Base-by-base conservation (phyloP, 129 eudicot genomes). In the Pulicaria dysenterica region DNA sequence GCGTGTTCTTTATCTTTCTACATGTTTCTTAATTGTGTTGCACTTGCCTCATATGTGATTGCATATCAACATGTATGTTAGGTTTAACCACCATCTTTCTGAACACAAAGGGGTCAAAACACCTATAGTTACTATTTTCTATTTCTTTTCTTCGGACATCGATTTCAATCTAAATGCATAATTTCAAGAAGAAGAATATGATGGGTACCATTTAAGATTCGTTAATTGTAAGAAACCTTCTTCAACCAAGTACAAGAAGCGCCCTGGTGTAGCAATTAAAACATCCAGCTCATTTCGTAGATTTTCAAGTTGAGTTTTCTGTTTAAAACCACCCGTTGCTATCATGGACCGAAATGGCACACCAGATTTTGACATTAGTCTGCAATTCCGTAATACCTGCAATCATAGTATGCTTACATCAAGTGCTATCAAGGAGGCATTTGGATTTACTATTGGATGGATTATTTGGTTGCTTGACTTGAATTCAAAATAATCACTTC, bases 261-360 rank as follows among this genome's bases (percentile, higher is more conserved):
- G 84, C 31, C 98, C 98, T 64, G 98, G 98, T 42, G 98, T 94
- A n/a, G 89, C 97, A 67, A 94, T 86, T 8, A 90, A 78, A 80
- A 90, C 95, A 84, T 94, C 98, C 64, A 90, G 69, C 58, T 83
- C 96, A 76, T 82, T 92, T 74, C 79, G 67, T 51, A 94, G 97
- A 84, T 53, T 94, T 77, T 94, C 98, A 77, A 90, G 45, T 72
- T 94, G 98, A 58, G 98, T 94, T 82, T 64, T 87, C 82, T 94
- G 97, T 66, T 89, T 83, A 56, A 94, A 94, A 45, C 98, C 98
- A 47, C 98, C 98, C 12, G 98, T 94, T 1, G 91, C 97, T 76
- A 94, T 85, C 91, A 90, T 90, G 55, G 98, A 94, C 45, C 98
- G 93, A 72, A 94, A 90, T 6, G 98, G 98, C 53, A 90, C 86